Evolutionary conservation across 164 flowering plant species (phyloP), one percentile per base, ranked within the genome.

Genomic region (Cinnamomum chago): DNA sequence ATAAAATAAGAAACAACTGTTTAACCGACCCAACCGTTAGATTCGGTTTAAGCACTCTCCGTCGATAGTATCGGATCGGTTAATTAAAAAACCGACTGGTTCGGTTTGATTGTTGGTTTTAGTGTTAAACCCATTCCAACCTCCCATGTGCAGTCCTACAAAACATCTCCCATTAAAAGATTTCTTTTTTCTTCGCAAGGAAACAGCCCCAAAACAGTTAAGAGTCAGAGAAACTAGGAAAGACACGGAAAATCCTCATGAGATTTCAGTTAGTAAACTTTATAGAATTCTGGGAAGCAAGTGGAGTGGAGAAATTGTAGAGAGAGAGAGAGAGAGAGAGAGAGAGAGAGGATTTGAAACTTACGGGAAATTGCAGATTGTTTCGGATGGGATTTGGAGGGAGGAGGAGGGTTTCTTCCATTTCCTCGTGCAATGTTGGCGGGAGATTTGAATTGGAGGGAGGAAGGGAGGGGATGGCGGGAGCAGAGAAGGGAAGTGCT

Each of bases 361-460:
- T 50, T 47, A n/a, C 25, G 5, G 12, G 70, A 68, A 68, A 28
- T 7, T 50, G 20, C 47, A 1, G 15, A 74, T 20, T 28, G 28
- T 23, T 74, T 22, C 20, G 58, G 71, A 62, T 18, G 30, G 23
- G 58, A 30, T 23, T 3, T 28, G 20, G 15, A 17, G 6, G 27
- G 28, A 27, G 52, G 60, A 74, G n/a, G 25, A 5, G 13, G 30
- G 35, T 7, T 15, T 67, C 69, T 5, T 28, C 47, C 20, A 28
- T 68, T 73, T 73, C 70, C 82, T 27, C 13, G 33, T 70, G 28
- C 30, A 28, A 2, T 23, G 24, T 20, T 67, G 75, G 77, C 72
- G 72, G 73, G 79, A 67, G 62, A 51, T 62, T 73, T 74, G 77
- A 76, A 73, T 58, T 65, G 24, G 50, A 20, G 40, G 50, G 62